A percentile compares a stretch with the other conserved stretches of the same genome.
Conservation (phyloP, 78 protist genomes). For the Dictyostelium brefeldianum region DNA sequence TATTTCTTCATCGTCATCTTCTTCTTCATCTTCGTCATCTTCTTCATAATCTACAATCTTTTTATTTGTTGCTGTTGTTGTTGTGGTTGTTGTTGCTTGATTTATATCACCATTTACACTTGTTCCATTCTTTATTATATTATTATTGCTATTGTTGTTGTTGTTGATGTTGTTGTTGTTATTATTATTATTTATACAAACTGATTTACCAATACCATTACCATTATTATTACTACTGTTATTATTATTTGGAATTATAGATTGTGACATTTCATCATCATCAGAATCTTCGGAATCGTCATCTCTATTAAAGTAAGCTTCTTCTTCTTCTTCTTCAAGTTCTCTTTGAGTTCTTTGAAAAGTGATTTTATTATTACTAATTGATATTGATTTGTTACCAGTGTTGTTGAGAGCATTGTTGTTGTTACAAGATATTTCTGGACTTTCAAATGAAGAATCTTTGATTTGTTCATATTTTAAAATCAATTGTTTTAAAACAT, state of each 20-base stretch:
- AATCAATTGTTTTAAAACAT: slow-evolving; percentile 66
- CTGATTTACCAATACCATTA: neutral
- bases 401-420: neutral
- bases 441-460: slow-evolving; percentile 6
- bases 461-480: slow-evolving; percentile 72
- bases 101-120: neutral
- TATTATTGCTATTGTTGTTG: neutral
- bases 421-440: slow-evolving; percentile 42
- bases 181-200: slow-evolving; percentile 19
- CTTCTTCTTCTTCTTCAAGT: slow-evolving; percentile 48
- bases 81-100: too few relatives aligned
- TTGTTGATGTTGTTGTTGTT: neutral
- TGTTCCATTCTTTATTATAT: neutral
- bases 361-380: neutral
- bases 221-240: neutral
- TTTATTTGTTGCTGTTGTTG: neutral
- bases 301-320: slow-evolving; percentile 34
- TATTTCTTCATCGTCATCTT: neutral
- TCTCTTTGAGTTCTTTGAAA: slow-evolving; percentile 48
- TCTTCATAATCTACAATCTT: slow-evolving; percentile 25
- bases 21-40: slow-evolving; percentile 12
- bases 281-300: slow-evolving; percentile 13
- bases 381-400: neutral
- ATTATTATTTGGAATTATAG: neutral
- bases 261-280: neutral